Conservation (phyloP, 1,139 yeast species). For the Scheffersomyces segobiensis region DNA sequence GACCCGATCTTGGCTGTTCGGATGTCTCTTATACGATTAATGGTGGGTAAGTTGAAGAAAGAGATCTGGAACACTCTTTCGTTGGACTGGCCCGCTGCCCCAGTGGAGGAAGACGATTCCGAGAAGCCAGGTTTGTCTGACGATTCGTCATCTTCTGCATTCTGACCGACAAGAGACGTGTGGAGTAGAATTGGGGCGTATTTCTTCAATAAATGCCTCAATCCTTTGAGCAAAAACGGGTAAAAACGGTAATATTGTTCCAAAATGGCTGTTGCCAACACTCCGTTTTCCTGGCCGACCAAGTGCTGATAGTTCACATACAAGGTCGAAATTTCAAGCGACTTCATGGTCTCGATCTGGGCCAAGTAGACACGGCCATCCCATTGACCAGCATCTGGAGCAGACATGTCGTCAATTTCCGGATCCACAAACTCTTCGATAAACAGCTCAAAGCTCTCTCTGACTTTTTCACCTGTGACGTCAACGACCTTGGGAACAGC, state of each 20-base stretch:
- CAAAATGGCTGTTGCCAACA: constrained; percentile 82
- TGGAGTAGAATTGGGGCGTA: constrained; percentile 75
- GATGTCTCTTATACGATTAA: constrained; percentile 84
- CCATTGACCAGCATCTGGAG: constrained; percentile 16
- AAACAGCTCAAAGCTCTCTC: constrained; percentile 83
- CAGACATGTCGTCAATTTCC: constrained; percentile 26
- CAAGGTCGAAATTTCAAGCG: constrained; percentile 73
- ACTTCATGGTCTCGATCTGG: constrained; percentile 80
- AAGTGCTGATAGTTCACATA: constrained; percentile 86
- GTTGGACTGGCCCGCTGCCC: constrained; percentile 33
- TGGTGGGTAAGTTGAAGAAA: constrained; percentile 81
- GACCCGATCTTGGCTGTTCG: constrained; percentile 89
- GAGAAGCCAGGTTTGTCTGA: neutral
- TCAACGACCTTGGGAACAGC: constrained; percentile 86
- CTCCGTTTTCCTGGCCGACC: constrained; percentile 76
- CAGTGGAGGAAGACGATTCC: constrained; percentile 12
- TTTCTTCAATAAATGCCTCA: constrained; percentile 68
- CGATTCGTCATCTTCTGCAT: constrained; percentile 17
- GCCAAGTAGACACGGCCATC: constrained; percentile 68
- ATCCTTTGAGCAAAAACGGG: constrained; percentile 78
- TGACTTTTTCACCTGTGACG: constrained; percentile 89
- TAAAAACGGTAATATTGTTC: constrained; percentile 92
- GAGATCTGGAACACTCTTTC: constrained; percentile 88
- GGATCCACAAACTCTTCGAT: constrained; percentile 61
- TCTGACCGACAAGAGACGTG: constrained; percentile 38